phyloP scores from a whole-genome alignment of 495 filamentous ascomycete species.

The Aspergillus ostianus region DNA sequence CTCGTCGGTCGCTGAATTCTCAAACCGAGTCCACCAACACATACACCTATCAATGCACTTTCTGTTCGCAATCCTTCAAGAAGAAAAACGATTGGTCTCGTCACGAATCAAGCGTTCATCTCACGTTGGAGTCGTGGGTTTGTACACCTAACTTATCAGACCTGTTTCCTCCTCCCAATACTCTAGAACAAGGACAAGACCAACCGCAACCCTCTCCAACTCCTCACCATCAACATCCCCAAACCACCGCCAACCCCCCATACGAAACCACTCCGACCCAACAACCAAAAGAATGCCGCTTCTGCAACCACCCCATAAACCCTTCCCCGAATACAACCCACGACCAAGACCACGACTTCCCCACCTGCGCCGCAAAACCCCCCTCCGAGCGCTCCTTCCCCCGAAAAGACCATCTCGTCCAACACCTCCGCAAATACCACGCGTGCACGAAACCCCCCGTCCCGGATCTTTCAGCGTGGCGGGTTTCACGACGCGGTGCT shows the following conservation, averaged over 20 bases:
- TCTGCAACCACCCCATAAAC: conserved; percentile 52
- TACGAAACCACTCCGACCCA: no score
- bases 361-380: conserved; percentile 63
- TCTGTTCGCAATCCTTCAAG: conserved; percentile 76
- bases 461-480: conserved; percentile 70
- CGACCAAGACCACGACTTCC: conserved; percentile 68
- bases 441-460: conserved; percentile 56
- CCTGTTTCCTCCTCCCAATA: neutral
- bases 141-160: conserved; percentile 48
- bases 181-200: conserved; percentile 5
- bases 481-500: conserved; percentile 31
- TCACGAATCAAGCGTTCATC: conserved; percentile 78
- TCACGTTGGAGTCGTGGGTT: conserved; percentile 76
- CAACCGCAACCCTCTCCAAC: no score
- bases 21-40: conserved; percentile 40
- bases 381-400: conserved; percentile 70
- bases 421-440: conserved; percentile 79
- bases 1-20: conserved; percentile 20
- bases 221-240: conserved; percentile 3
- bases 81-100: conserved; percentile 84
- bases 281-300: conserved; percentile 52
- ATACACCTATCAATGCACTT: conserved; percentile 63
- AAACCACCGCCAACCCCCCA: neutral
- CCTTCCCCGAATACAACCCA: conserved; percentile 56
- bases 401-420: conserved; percentile 79